Base-by-base conservation (phyloP, 2,329 filamentous ascomycete species). In the Pyricularia grisea region DNA sequence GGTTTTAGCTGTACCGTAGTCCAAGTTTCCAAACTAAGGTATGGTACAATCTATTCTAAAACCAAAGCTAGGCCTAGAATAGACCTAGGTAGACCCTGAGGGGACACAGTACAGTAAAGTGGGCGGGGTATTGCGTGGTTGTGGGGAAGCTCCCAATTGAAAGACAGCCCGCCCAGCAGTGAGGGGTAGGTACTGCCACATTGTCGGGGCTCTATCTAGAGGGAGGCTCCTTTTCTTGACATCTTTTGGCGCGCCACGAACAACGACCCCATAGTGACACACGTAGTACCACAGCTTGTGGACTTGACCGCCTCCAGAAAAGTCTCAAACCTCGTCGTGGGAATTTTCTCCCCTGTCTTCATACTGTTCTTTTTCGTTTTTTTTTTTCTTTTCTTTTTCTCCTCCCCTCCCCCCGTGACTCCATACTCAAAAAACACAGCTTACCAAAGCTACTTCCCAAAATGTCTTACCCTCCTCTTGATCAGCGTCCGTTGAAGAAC, bases 401-500 rank as follows among this genome's bases (percentile, higher is more conserved):
- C 17, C 10, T 64, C 20, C 9, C 7, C 7, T 64, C n/a, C 27
- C 10, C 12, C 27, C 4, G 12, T 31, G 27, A 31, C 27, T 28
- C 10, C 14, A 14, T 10, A n/a, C 25, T 14, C 25, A 60, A 17
- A 20, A 33, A 28, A 25, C 42, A 5, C 14, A 42, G 27, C 50
- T 50, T 27, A 23, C 25, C 31, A 65, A n/a, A 36, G 25, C 23
- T 50, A 17, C 42, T 50, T 17, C 17, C 9, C 30, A 65, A 36
- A 69, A 72, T 72, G 71, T 74, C 78, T 60, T 92, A 90, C 81
- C 90, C 93, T 69, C 87, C 93, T 72, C 88, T 98, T 73, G 87
- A 90, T 78, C 85, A 94, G 75, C 92, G 95, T 74, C 92, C 92
- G 63, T 82, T 97, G 80, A 92, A 94, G 83, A 93, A 95, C 85